Evolutionary conservation across 2,329 filamentous ascomycete genomes (phyloP), one percentile per base, ranked within the genome.

Genomic region (Hypomyces perniciosus): DNA sequence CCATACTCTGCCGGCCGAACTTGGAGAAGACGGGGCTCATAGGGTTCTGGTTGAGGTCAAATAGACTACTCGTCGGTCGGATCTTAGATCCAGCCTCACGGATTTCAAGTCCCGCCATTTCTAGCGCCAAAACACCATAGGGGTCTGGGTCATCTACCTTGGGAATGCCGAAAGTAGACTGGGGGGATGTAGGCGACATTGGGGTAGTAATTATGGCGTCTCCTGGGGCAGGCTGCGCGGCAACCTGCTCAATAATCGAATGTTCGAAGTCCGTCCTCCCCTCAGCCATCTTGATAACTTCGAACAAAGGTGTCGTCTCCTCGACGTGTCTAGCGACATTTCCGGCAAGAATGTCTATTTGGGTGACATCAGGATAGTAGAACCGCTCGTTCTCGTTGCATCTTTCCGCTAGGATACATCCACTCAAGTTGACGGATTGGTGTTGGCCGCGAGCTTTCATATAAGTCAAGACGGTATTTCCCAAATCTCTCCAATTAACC

Each of bases 281-380:
- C 70, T 96, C 90, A 1, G 91, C 90, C 35, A 89, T 84, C 70
- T 88, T 93, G 66, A 96, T 80, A 5, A 93, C 91, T 65, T 95
- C 88, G 66, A 87, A 83, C 5, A 96, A 72, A 1, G 82, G 72
- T 10, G 72, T 68, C 10, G 77, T 75, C 59, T 83, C 78, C 8
- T 79, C 76, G 61, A 74, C 70, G 48, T 75, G 71, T 53, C 77
- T 76, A 29, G 74, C 68, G 35, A 83, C 76, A 55, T 79, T 78
- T 52, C 79, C 79, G 4, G 78, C 77, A 20, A 81, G 66, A 34
- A 83, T 75, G 49, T 83, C 78, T 59, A 80, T 74, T 30, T 81
- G 75, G 13, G 75, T 70, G 26, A 80, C 64, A 37, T 69, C 65
- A 55, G 67, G 67, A 10, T 70, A 68, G 59, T 83, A 83, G 59